phyloP scores from a whole-genome alignment of 1,284 basidiomycete genomes.

The Acaromyces ingoldii region DNA sequence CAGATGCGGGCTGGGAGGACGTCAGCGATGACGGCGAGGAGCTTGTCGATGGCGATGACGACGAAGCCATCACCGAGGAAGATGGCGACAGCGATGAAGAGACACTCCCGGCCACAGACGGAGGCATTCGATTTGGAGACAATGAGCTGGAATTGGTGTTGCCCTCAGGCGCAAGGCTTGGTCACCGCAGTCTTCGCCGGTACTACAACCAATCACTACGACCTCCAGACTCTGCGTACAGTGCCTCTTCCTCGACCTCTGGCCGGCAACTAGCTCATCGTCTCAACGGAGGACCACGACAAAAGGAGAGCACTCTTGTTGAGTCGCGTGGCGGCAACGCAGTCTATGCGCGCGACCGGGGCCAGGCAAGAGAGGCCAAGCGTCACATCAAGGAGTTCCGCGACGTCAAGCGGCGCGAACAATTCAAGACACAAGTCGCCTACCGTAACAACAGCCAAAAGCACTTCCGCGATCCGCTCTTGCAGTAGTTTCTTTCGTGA shows the following conservation, averaged over 20 bases:
- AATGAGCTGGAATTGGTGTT: conserved; percentile 80
- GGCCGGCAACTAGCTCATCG: conserved; percentile 6
- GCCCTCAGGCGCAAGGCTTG: conserved; percentile 85
- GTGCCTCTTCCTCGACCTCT: neutral
- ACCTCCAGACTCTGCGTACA: conserved; percentile 16
- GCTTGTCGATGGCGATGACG: conserved; percentile 38
- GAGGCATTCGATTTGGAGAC: conserved; percentile 39
- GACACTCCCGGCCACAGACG: conserved; percentile 9
- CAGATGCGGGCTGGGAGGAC: conserved; percentile 52
- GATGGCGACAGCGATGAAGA: conserved; percentile 60
- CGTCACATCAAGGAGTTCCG: conserved; percentile 79
- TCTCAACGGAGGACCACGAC: conserved; percentile 1
- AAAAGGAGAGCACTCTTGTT: conserved; percentile 10
- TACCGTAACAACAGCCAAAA: conserved; percentile 49
- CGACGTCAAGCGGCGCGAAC: conserved; percentile 71
- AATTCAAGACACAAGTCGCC: conserved; percentile 70
- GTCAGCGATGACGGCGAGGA: conserved; percentile 46
- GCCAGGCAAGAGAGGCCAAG: conserved; percentile 88
- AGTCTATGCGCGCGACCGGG: conserved; percentile 64
- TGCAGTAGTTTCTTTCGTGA: conserved; percentile 39
- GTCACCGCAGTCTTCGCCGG: conserved; percentile 78
- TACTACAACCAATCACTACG: conserved; percentile 71
- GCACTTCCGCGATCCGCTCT: conserved; percentile 47
- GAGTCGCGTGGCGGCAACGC: conserved; percentile 30
- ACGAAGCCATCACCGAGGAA: conserved; percentile 27